Evolutionary conservation across 352 stramenopile genomes (phyloP).

Genomic region (Globisporangium rhizosaccharum): DNA sequence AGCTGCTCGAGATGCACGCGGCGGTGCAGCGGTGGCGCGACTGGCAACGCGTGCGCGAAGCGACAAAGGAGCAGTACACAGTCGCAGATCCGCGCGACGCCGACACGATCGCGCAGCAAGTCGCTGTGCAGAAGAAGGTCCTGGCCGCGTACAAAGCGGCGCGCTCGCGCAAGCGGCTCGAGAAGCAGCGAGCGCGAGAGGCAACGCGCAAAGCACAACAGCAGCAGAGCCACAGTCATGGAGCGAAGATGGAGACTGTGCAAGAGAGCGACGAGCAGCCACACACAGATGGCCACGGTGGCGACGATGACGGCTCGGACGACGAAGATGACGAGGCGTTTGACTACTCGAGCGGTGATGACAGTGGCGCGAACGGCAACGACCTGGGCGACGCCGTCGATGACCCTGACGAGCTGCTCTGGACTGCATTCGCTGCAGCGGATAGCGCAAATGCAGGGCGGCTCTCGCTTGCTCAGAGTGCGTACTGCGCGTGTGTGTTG

Average conservation of each 20-base stretch:
- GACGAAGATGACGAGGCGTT: constrained; percentile 31
- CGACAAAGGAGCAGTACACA: constrained; percentile 61
- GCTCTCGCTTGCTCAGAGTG: constrained; percentile 52
- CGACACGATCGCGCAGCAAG: constrained; percentile 43
- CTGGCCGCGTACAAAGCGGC: constrained; percentile 60
- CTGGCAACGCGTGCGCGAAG: constrained; percentile 48
- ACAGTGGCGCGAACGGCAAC: constrained; percentile 26
- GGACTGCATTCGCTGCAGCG: constrained; percentile 53
- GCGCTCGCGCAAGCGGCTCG: constrained; percentile 51
- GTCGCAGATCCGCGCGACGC: constrained; percentile 50
- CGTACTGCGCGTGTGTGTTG: constrained; percentile 3
- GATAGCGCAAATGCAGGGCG: constrained; percentile 31
- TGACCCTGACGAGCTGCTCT: constrained; percentile 57
- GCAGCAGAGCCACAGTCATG: constrained; percentile 12
- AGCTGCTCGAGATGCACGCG: constrained; percentile 32
- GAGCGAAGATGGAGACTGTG: constrained; percentile 55
- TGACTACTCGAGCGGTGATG: constrained; percentile 42
- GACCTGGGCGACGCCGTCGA: constrained; percentile 45
- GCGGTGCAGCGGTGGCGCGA: constrained; percentile 35
- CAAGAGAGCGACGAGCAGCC: constrained; percentile 40
- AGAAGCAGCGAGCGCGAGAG: constrained; percentile 51
- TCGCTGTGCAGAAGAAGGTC: constrained; percentile 60
- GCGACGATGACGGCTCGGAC: constrained; percentile 26
- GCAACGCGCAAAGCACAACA: constrained; percentile 21
- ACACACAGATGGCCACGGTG: constrained; percentile 17